Percentiles rank a stretch among this genome's conserved stretches.
Conservation (phyloP, 257 asterid species). For the Penstemon newberryi region DNA sequence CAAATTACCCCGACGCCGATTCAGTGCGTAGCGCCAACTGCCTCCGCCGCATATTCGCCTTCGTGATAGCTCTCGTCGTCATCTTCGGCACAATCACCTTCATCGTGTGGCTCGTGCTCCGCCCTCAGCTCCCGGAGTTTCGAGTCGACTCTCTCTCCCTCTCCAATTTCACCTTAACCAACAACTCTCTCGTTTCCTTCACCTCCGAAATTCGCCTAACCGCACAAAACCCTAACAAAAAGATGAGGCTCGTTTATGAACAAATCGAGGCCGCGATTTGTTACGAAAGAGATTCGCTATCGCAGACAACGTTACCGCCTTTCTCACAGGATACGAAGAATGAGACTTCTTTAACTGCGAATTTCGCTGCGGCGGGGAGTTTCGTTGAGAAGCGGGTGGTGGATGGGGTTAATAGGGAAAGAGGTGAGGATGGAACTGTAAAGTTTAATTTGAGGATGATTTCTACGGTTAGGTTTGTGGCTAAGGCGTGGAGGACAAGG, state of each 20-base stretch:
- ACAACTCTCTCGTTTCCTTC: slow-evolving; percentile 43
- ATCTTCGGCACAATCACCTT: slow-evolving; percentile 57
- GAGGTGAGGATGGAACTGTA: slow-evolving; percentile 40
- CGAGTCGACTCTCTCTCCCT: slow-evolving; percentile 62
- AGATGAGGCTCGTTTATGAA: slow-evolving; percentile 59
- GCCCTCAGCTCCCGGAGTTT: slow-evolving; percentile 81
- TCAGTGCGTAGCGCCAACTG: slow-evolving; percentile 59
- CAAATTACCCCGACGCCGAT: slow-evolving; percentile 43
- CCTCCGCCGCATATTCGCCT: slow-evolving; percentile 72
- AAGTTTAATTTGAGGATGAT: slow-evolving; percentile 57
- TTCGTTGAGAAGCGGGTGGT: slow-evolving; percentile 43
- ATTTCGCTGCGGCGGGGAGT: slow-evolving; percentile 57
- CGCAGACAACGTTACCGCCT: slow-evolving; percentile 62
- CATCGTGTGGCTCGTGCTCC: slow-evolving; percentile 82
- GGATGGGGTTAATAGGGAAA: slow-evolving; percentile 50
- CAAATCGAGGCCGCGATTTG: slow-evolving; percentile 43
- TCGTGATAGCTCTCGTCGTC: slow-evolving; percentile 50
- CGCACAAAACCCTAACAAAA: slow-evolving; percentile 76
- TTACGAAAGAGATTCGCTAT: slow-evolving; percentile 33
- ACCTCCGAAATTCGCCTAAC: slow-evolving; percentile 58
- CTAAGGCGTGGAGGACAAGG: slow-evolving; percentile 69
- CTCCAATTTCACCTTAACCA: slow-evolving; percentile 52
- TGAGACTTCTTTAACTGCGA: slow-evolving; percentile 56
- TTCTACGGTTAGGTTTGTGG: slow-evolving; percentile 58
- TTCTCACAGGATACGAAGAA: slow-evolving; percentile 59